Evolutionary conservation across 73 alveolate species (phyloP).

Genomic region (Paramecium bursaria): DNA sequence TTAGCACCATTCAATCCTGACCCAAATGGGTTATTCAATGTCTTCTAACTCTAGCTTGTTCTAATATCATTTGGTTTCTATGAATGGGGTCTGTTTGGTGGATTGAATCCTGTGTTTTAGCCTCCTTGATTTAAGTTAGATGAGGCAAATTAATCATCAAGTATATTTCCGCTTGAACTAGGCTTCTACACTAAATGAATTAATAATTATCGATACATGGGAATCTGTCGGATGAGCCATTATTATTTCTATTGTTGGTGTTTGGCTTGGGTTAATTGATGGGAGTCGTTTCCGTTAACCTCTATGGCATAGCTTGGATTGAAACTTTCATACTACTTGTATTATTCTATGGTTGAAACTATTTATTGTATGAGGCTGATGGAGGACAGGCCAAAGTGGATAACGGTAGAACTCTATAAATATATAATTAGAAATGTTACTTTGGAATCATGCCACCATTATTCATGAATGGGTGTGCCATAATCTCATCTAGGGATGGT

Average conservation of each 20-base stretch:
- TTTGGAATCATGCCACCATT: slow-evolving; percentile 90
- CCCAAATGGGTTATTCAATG: slow-evolving; percentile 32
- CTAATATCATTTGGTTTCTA: slow-evolving; percentile 58
- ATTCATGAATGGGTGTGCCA: slow-evolving; percentile 73
- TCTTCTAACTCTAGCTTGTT: slow-evolving; percentile 34
- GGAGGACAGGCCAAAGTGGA: slow-evolving; percentile 96
- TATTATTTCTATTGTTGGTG: slow-evolving; percentile 1
- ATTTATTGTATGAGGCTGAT: slow-evolving; percentile 86
- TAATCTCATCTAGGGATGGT: slow-evolving; percentile 74
- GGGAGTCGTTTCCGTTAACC: slow-evolving; percentile 63
- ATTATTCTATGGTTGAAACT: slow-evolving; percentile 78
- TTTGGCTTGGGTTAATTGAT: slow-evolving; percentile 56
- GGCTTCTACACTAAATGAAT: neutral
- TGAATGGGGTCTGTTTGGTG: slow-evolving; percentile 38
- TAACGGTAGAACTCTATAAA: slow-evolving; percentile 92
- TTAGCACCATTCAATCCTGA: slow-evolving; percentile 19
- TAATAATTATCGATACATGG: slow-evolving; percentile 28
- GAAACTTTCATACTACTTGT: slow-evolving; percentile 52
- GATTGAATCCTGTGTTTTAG: slow-evolving; percentile 15
- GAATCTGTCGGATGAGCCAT: slow-evolving; percentile 56
- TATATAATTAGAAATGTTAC: too few relatives aligned
- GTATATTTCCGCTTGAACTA: slow-evolving; percentile 59
- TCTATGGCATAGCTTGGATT: slow-evolving; percentile 46
- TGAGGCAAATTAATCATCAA: slow-evolving; percentile 44
- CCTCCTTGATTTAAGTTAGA: slow-evolving; percentile 31